Base-by-base conservation (phyloP, 2,329 filamentous ascomycete species). In the Venturia pyrina region DNA sequence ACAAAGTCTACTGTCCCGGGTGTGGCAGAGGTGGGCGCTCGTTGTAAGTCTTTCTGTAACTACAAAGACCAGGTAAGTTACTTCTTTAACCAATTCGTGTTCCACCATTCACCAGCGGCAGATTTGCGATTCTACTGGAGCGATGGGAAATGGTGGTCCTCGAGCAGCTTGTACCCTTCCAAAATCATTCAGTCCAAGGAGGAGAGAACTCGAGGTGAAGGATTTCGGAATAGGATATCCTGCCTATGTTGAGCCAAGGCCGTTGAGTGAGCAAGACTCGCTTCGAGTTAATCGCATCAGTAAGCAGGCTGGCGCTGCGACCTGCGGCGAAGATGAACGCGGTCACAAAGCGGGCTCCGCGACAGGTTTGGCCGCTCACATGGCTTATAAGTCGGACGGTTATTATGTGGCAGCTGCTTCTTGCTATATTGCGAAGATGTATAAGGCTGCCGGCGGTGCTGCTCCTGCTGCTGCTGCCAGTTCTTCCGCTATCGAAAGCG, bases 31-130 rank as follows among this genome's bases (percentile, higher is more conserved):
- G 5, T 59, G 13, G 37, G 37, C 1, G 44, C 43, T 17, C 41
- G 24, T 10, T 64, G 62, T 44, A 64, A 64, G 24, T 64, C 62
- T 2, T 64, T 64, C 34, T 64, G 62, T 19, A 64, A 64, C n/a
- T 21, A 64, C 7, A 19, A 21, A 15, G 62, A 64, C 13, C 19
- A 24, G 19, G 62, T 37, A 40, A 34, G 24, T 1, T 37, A 19
- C 19, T 15, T 37, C 17, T 5, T 5, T 8, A 3, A n/a, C 7
- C 17, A 6, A 17, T 32, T 5, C 28, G 3, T 1, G 17, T 1
- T 19, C 28, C 8, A 10, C 15, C 1, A 37, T 7, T 37, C 32
- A 62, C 28, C 2, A n/a, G 34, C 6, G 21, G 3, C 60, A 62
- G 60, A 62, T 62, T 11, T 62, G 60, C 17, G 60, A 62, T 15